Base-by-base conservation (phyloP, 2,329 filamentous ascomycete species). In the Pleomassaria siparia region DNA sequence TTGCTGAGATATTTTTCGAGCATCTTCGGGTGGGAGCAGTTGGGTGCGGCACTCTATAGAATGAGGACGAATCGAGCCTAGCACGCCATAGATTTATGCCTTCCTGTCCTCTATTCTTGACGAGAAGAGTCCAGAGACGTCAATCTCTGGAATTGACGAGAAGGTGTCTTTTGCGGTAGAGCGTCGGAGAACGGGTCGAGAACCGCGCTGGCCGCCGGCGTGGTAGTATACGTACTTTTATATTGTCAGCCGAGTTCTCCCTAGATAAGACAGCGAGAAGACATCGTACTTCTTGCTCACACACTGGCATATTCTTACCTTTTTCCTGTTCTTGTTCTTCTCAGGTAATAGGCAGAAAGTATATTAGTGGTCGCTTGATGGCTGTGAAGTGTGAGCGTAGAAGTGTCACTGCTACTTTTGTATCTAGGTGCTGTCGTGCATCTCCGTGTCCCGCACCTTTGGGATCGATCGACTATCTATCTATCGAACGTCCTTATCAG, bases 121-220 rank as follows among this genome's bases (percentile, higher is more conserved):
- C 43, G 70, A 75, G 54, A 69, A 70, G n/a, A 77, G 63, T 12
- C 57, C 55, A 0, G 73, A 66, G 2, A 76, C 60, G 50, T 79
- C 75, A 40, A 79, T 74, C 29, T 77, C 18, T 12, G 53, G 53
- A 28, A 56, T 53, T 12, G 65, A 61, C 21, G 40, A 33, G 16
- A 51, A 52, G 21, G 44, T 43, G 12, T 43, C 29, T 43, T 50
- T 43, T n/a, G 47, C 47, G n/a, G 30, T 26, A n/a, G 44, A 13
- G 13, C 47, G 36, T 9, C 28, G 42, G n/a, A 49, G 41, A 18
- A 49, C 42, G 13, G 47, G 47, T n/a, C 47, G 42, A n/a, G 47
- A 45, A 16, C 47, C 47, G 30, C 47, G 41, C 24, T 41, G 32
- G 24, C 47, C 47, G 20, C 47, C 47, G 12, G 42, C 47, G 24